Evolutionary conservation across 257 asterid genomes (phyloP).

Genomic region (Fraxinus excelsior): DNA sequence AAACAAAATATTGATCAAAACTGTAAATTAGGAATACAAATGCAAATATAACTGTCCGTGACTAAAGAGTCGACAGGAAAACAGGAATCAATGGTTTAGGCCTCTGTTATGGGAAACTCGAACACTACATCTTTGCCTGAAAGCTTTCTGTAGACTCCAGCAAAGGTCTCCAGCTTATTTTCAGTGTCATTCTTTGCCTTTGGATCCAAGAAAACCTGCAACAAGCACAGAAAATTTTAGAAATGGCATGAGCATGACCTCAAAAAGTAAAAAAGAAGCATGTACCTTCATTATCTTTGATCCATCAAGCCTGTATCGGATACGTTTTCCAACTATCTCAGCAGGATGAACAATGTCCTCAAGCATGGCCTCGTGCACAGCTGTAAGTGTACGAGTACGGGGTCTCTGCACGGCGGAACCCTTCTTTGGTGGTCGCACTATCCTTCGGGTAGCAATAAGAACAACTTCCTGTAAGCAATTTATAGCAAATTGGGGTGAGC

Average conservation of each 20-base stretch:
- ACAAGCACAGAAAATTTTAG: background rate
- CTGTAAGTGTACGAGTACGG: constrained; percentile 17
- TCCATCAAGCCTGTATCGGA: constrained; percentile 15
- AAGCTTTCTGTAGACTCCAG: constrained; percentile 52
- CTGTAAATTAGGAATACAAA: background rate
- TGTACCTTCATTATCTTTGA: constrained; percentile 11
- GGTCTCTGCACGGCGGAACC: constrained; percentile 11
- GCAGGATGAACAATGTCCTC: constrained; percentile 21
- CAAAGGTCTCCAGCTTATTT: constrained; percentile 20
- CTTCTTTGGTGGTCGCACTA: constrained; percentile 26
- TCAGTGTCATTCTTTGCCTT: constrained; percentile 20
- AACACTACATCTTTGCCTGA: constrained; percentile 55
- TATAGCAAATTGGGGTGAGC: too few species aligned
- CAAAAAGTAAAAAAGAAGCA: background rate
- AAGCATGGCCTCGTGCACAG: constrained; percentile 21
- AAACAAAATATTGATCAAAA: background rate
- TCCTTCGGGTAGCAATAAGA: constrained; percentile 35
- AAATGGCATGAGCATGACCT: background rate
- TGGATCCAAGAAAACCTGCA: constrained; percentile 24
- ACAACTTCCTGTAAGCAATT: constrained; percentile 3
- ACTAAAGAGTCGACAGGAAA: background rate
- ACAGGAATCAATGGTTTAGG: constrained; percentile 3
- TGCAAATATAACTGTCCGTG: background rate
- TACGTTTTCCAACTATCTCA: constrained; percentile 18
- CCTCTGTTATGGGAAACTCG: constrained; percentile 41